Evolutionary conservation across 2,329 filamentous ascomycete genomes (phyloP), one percentile per base, ranked within the genome.

Genomic region (Sarocladium oryzae): DNA sequence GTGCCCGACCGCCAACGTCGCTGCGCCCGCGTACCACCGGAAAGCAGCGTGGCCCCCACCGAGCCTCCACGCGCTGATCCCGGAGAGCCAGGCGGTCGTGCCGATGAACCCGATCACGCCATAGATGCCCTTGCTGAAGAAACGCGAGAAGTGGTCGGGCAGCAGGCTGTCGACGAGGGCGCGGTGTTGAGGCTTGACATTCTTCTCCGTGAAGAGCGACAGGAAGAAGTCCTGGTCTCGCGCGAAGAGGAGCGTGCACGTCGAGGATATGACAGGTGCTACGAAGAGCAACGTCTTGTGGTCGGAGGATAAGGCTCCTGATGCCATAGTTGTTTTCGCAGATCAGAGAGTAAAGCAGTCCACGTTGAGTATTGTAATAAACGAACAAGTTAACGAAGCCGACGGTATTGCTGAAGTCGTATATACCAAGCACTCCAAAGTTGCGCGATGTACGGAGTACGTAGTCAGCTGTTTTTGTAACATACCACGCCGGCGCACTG

Each of bases 231-330:
- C 65, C 55, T 75, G 72, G 60, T 75, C 72, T 36, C 63, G 62
- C 13, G 73, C 69, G 62, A 66, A 75, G 56, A 70, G 65, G 49
- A 77, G 64, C 0, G 72, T 69, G 56, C 68, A 67, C 2, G 73
- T 74, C 2, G 73, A 71, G n/a, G 72, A 71, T 55, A 77, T 56
- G 21, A 77, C 61, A 0, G 75, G 75, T 2, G 71, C 64, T 16
- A 72, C 57, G 41, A 74, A 68, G 30, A 77, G 63, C 36, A 61
- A 53, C 6, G 66, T 63, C 40, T 66, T 57, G 10, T 66, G 65
- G 56, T 71, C 65, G 57, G n/a, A n/a, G n/a, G 67, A 63, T 58
- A 72, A 67, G 36, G 56, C 53, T 15, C 60, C 59, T 1, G 68
- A 69, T 28, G 69, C 67, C 70, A 72, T 72, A 51, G 13, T 52